Conservation (phyloP, 108 stramenopile genomes). For the Asterionellopsis glacialis region DNA sequence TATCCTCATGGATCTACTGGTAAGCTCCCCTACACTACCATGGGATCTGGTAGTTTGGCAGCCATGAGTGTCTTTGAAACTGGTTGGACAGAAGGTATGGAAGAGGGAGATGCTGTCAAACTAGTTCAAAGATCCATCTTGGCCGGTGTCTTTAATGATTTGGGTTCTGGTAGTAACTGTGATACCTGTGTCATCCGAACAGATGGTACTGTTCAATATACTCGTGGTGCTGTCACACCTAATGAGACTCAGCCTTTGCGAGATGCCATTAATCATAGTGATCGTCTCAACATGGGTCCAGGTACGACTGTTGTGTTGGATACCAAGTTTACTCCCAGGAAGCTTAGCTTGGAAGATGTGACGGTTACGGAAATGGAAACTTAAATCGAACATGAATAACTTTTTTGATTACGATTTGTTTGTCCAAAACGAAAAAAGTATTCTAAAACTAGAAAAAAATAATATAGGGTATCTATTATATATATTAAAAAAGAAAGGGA, state of each 20-base stretch:
- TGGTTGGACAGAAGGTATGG: constrained; percentile 81
- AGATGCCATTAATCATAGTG: constrained; percentile 47
- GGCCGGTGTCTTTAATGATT: constrained; percentile 98
- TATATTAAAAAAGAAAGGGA: too few relatives aligned
- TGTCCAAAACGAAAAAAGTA: neutral
- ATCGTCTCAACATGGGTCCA: constrained; percentile 50
- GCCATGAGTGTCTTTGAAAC: constrained; percentile 98
- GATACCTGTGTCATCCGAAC: constrained; percentile 92
- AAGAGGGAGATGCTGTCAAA: constrained; percentile 87
- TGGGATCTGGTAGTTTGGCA: constrained; percentile 97
- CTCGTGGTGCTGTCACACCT: constrained; percentile 71
- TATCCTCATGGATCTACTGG: constrained; percentile 95
- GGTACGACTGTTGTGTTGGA: constrained; percentile 80
- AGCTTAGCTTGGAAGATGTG: constrained; percentile 59
- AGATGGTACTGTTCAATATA: constrained; percentile 61
- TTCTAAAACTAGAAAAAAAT: too few relatives aligned
- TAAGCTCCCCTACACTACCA: constrained; percentile 96
- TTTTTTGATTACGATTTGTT: neutral
- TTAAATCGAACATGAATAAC: neutral
- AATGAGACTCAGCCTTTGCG: constrained; percentile 71
- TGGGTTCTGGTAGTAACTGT: constrained; percentile 91
- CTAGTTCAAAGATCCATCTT: constrained; percentile 91
- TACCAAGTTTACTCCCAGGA: constrained; percentile 25
- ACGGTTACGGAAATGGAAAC: constrained; percentile 31
- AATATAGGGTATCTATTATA: too few relatives aligned